A percentile compares a stretch with the other conserved stretches of the same genome.
Evolutionary conservation across 164 flowering plant genomes (phyloP).

Genomic region (Nelumbo lutea): DNA sequence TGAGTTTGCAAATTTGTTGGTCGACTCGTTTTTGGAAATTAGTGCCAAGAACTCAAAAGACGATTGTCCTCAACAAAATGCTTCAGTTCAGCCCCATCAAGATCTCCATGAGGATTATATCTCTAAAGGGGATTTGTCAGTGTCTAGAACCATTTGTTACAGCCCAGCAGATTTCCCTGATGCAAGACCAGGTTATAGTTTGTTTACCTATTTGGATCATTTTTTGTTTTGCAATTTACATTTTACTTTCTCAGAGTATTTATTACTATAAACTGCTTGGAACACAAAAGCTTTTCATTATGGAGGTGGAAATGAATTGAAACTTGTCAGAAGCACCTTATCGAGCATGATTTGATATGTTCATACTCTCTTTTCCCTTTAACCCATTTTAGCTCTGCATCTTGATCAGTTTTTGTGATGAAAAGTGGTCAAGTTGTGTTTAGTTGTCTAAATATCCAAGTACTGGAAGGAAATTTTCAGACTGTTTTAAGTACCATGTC

Average conservation of each 20-base stretch:
- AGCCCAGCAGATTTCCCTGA: slow-evolving; percentile 61
- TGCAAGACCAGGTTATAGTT: slow-evolving; percentile 70
- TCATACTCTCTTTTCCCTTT: background rate
- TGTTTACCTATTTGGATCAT: background rate
- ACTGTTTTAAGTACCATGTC: too few relatives aligned
- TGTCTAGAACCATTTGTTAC: slow-evolving; percentile 23
- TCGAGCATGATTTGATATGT: background rate
- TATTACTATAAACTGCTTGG: background rate
- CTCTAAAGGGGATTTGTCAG: slow-evolving; percentile 14
- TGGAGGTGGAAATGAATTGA: background rate
- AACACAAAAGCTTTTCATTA: background rate
- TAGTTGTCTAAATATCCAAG: too few relatives aligned
- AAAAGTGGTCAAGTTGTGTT: too few relatives aligned
- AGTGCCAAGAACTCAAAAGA: slow-evolving; percentile 19
- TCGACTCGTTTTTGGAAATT: slow-evolving; percentile 72
- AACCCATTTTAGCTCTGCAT: background rate
- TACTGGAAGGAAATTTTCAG: too few relatives aligned
- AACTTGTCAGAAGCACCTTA: background rate
- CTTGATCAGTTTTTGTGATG: too few relatives aligned
- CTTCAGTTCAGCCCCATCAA: slow-evolving; percentile 19
- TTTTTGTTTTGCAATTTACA: background rate
- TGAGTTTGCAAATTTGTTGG: slow-evolving; percentile 69
- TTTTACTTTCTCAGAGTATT: background rate
- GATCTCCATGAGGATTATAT: slow-evolving; percentile 21
- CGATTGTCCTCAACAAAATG: slow-evolving; percentile 12